phyloP scores from a whole-genome alignment of 805 yeast genomes.

The Cyberlindnera galapagoensis region DNA sequence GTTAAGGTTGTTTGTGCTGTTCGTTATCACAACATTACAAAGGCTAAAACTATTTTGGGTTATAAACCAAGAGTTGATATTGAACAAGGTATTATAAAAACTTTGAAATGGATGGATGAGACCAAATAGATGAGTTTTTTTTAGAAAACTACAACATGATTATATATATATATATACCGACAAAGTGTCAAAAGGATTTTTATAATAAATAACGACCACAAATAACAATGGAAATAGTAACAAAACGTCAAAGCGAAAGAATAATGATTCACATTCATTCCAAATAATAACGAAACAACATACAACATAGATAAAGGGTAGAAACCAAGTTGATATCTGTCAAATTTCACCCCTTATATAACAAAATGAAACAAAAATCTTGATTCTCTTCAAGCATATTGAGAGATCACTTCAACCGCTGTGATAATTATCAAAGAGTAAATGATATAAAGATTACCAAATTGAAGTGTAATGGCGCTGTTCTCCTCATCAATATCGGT shows the following conservation, averaged over 20 bases:
- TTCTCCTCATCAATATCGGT: conserved; percentile 5
- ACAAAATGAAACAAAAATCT: no score
- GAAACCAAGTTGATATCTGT: no score
- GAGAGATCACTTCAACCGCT: no score
- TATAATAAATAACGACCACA: background rate
- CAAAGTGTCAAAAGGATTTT: no score
- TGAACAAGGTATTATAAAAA: conserved; percentile 72
- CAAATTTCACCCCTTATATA: no score
- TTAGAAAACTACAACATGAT: background rate
- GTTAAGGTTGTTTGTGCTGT: conserved; percentile 88
- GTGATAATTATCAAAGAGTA: background rate
- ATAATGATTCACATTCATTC: background rate
- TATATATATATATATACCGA: no score
- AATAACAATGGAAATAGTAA: background rate
- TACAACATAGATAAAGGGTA: background rate
- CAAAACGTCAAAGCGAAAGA: background rate
- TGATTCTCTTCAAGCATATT: no score
- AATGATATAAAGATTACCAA: background rate
- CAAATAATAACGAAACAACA: background rate
- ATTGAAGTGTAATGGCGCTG: background rate
- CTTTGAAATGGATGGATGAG: conserved; percentile 88
- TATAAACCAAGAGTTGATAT: conserved; percentile 75
- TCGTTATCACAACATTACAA: conserved; percentile 86
- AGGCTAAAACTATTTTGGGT: conserved; percentile 73
- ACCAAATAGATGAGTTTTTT: conserved; percentile 9